phyloP scores from a whole-genome alignment of 768 basidiomycete genomes.

The Tricholoma terreum region DNA sequence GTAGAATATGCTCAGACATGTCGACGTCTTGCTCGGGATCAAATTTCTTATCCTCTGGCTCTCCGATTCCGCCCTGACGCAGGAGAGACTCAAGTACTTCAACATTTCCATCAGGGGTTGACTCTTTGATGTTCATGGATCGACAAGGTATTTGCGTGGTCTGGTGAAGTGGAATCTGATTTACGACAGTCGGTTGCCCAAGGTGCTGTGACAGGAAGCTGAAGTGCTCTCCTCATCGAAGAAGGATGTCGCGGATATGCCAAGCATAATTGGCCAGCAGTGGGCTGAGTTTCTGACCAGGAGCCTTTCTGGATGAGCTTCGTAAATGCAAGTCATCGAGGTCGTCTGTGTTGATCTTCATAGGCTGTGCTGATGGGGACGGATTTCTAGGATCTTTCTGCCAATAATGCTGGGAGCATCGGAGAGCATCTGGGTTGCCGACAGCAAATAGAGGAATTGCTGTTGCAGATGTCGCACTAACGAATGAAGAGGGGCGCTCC shows the following conservation, averaged over 20 bases:
- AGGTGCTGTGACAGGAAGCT: constrained; percentile 8
- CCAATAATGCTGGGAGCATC: constrained; percentile 31
- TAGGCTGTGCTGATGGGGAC: not conserved
- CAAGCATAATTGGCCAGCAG: constrained; percentile 9
- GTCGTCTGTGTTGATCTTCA: not conserved
- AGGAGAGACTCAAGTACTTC: constrained; percentile 11
- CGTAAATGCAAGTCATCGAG: constrained; percentile 6
- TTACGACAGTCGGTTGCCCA: constrained; percentile 8
- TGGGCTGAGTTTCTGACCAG: constrained; percentile 8
- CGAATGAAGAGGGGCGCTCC: constrained; percentile 20
- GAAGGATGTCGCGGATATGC: constrained; percentile 9
- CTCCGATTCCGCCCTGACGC: constrained; percentile 7
- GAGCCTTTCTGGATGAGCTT: constrained; percentile 7
- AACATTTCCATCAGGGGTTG: constrained; percentile 16
- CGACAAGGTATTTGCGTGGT: constrained; percentile 5
- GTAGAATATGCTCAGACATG: no score
- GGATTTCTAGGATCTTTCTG: constrained; percentile 20
- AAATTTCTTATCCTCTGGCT: constrained; percentile 2
- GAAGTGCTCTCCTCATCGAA: constrained; percentile 13
- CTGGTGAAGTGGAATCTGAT: constrained; percentile 16
- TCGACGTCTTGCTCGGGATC: not conserved
- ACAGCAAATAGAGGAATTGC: constrained; percentile 20
- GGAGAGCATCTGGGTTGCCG: no score
- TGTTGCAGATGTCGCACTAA: constrained; percentile 28
- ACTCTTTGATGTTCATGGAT: constrained; percentile 19